These are phyloP conservation scores for Ogataea ramenticola DNA, from an alignment of 805 yeast species.

Conservation along the genomic window DNA sequence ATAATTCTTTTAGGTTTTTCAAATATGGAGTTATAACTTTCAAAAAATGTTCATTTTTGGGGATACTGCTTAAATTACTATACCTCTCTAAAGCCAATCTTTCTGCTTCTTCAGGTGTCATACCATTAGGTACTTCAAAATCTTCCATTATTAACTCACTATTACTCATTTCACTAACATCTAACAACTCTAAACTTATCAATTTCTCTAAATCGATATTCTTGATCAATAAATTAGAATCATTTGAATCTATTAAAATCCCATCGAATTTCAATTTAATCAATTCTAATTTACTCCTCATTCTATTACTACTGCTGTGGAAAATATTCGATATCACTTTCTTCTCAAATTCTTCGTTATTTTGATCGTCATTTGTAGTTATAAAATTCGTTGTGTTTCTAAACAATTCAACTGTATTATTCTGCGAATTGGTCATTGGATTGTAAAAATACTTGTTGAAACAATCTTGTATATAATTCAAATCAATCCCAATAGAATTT, in stretches of 20 bases:
- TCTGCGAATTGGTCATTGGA: constrained; percentile 10
- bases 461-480: constrained; percentile 11
- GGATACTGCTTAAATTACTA: too few species aligned
- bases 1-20: constrained; percentile 7
- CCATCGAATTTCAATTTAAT: constrained; percentile 11
- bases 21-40: constrained; percentile 7
- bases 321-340: background rate
- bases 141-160: constrained; percentile 4
- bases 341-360: too few species aligned
- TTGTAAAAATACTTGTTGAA: constrained; percentile 13
- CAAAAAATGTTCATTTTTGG: constrained; percentile 4
- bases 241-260: constrained; percentile 8
- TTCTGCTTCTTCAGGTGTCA: constrained; percentile 10
- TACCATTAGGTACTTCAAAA: constrained; percentile 7
- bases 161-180: constrained; percentile 12
- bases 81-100: constrained; percentile 5
- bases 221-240: constrained; percentile 6
- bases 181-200: constrained; percentile 11
- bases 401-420: constrained; percentile 6
- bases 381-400: constrained; percentile 3
- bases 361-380: too few species aligned
- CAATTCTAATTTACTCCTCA: constrained; percentile 5
- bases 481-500: constrained; percentile 10
- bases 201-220: constrained; percentile 11
- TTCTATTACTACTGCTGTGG: background rate